phyloP scores from a whole-genome alignment of 768 basidiomycete species.

The Lactarius sanguifluus region DNA sequence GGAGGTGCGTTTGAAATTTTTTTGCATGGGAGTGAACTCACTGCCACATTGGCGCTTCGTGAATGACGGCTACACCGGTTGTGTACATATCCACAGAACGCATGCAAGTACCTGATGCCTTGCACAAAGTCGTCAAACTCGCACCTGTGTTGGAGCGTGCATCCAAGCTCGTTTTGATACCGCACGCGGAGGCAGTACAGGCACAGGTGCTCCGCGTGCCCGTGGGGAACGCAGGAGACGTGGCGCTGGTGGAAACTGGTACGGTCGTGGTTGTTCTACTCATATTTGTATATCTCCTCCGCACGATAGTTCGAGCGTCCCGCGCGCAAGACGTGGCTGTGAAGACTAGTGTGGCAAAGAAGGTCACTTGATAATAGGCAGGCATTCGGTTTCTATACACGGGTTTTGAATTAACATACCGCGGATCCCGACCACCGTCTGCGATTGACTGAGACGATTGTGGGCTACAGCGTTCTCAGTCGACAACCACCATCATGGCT shows the following conservation, averaged over 20 bases:
- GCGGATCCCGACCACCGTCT: neutral
- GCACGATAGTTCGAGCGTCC: too few relatives aligned
- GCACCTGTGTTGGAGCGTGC: conserved; percentile 2
- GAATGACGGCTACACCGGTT: too few relatives aligned
- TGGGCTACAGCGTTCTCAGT: neutral
- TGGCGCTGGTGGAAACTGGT: conserved; percentile 18
- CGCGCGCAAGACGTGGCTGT: neutral
- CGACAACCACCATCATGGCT: conserved; percentile 14
- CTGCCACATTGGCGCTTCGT: neutral
- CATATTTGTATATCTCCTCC: conserved; percentile 1
- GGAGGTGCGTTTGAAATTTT: neutral
- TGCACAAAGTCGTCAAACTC: conserved; percentile 14
- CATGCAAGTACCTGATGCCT: neutral
- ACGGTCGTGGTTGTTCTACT: conserved; percentile 17
- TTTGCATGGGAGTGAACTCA: neutral
- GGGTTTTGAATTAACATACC: neutral
- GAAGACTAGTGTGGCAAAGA: neutral
- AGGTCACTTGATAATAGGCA: neutral
- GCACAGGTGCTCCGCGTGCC: conserved; percentile 23
- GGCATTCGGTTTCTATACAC: neutral
- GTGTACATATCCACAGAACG: neutral
- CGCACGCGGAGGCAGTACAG: neutral
- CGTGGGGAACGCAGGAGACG: conserved; percentile 17
- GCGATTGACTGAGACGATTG: neutral
- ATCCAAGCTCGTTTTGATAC: conserved; percentile 9